These are phyloP conservation scores for Pythium biforme DNA, from an alignment of 352 stramenopile genomes.

Conservation along the genomic window DNA sequence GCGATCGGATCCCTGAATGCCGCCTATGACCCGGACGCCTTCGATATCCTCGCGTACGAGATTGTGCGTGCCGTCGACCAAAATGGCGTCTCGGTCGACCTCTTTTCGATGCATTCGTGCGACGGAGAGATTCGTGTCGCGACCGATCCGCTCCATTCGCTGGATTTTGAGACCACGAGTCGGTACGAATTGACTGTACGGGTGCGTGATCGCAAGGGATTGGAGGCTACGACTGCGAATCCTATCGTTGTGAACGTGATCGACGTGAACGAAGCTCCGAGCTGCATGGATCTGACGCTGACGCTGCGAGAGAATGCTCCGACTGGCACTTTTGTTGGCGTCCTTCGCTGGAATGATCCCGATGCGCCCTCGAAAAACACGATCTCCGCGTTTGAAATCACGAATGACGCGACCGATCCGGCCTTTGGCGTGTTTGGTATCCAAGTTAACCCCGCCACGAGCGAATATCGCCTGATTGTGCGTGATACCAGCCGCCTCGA, in stretches of 20 bases:
- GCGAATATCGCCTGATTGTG: conserved; percentile 15
- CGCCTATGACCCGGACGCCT: conserved; percentile 49
- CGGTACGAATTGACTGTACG: conserved; percentile 34
- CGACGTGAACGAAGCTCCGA: conserved; percentile 36
- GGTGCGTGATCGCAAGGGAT: conserved; percentile 46
- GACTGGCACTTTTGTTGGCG: conserved; percentile 22
- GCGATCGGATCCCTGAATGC: conserved; percentile 32
- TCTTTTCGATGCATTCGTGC: conserved; percentile 57
- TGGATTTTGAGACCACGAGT: conserved; percentile 41
- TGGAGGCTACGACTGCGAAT: conserved; percentile 22
- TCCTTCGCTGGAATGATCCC: conserved; percentile 39
- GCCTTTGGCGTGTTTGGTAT: conserved; percentile 22
- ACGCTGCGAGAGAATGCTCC: conserved; percentile 32
- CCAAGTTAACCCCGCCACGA: neutral
- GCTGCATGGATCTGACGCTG: conserved; percentile 18
- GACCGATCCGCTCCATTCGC: conserved; percentile 18
- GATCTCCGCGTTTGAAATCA: conserved; percentile 51
- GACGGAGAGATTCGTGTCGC: conserved; percentile 48
- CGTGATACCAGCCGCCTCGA: conserved; percentile 14
- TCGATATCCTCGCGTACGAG: conserved; percentile 45
- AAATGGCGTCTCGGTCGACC: conserved; percentile 35
- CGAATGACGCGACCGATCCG: conserved; percentile 15
- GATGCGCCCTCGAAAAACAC: conserved; percentile 38
- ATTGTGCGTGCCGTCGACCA: conserved; percentile 29
- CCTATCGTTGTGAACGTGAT: conserved; percentile 24